Evolutionary conservation across 768 basidiomycete genomes (phyloP).

Genomic region (Lactarius trivialis): DNA sequence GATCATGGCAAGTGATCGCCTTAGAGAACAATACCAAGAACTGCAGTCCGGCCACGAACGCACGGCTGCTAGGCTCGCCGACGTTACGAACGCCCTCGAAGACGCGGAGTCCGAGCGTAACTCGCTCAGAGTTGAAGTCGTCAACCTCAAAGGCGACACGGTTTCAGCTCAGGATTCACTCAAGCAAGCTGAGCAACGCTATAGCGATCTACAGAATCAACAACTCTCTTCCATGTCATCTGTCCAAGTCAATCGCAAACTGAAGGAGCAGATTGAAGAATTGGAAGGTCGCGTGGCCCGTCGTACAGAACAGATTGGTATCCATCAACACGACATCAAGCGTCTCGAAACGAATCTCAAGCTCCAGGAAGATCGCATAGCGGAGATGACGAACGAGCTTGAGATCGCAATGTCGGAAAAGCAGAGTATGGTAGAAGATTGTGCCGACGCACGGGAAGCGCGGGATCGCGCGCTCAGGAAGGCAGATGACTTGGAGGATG

Average conservation of each 20-base stretch:
- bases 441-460: slow-evolving; percentile 67
- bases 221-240: slow-evolving; percentile 60
- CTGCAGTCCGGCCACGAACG: slow-evolving; percentile 32
- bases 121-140: slow-evolving; percentile 55
- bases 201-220: slow-evolving; percentile 54
- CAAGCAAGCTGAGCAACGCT: slow-evolving; percentile 50
- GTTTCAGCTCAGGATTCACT: slow-evolving; percentile 47
- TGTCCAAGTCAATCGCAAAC: slow-evolving; percentile 36
- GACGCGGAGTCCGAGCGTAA: slow-evolving; percentile 60
- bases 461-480: slow-evolving; percentile 55
- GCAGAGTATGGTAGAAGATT: slow-evolving; percentile 80
- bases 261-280: slow-evolving; percentile 61
- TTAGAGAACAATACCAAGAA: slow-evolving; percentile 10
- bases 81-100: slow-evolving; percentile 43
- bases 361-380: slow-evolving; percentile 67
- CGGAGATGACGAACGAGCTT: slow-evolving; percentile 63
- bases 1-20: slow-evolving; percentile 5
- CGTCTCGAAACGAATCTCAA: slow-evolving; percentile 68
- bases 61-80: slow-evolving; percentile 39
- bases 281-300: slow-evolving; percentile 59
- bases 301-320: slow-evolving; percentile 66
- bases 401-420: slow-evolving; percentile 62
- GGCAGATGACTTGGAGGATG: slow-evolving; percentile 57
- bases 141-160: slow-evolving; percentile 58
- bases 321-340: slow-evolving; percentile 74